These are phyloP conservation scores for Pulveroboletus sp. DNA, from an alignment of 768 basidiomycete species.

Conservation along the genomic window DNA sequence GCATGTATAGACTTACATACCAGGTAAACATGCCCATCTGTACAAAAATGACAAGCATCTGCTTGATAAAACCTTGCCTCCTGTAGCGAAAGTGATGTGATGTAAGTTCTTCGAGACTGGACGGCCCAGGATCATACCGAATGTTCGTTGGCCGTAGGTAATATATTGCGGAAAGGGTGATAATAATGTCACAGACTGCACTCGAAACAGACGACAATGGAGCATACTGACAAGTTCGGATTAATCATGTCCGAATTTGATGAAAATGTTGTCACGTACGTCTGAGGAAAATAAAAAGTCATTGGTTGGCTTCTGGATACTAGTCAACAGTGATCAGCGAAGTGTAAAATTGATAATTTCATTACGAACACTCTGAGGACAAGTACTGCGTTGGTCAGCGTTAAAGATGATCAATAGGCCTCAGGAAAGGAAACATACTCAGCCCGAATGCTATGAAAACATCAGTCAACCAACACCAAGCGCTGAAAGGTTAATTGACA, in stretches of 20 bases:
- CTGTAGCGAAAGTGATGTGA: not conserved
- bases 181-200: constrained; percentile 7
- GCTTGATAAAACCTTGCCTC: constrained; percentile 5
- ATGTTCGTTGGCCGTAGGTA: constrained; percentile 10
- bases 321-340: not conserved
- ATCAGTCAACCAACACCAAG: not conserved
- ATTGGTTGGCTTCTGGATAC: constrained; percentile 2
- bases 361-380: constrained; percentile 2
- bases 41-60: constrained; percentile 7
- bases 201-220: not conserved
- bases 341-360: not conserved
- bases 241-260: not conserved
- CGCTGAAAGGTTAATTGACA: not conserved
- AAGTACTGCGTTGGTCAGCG: not conserved
- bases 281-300: not conserved
- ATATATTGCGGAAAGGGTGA: constrained; percentile 8
- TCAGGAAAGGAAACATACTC: constrained; percentile 1
- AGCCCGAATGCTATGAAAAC: constrained; percentile 7
- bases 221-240: not conserved
- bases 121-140: not conserved
- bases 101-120: not conserved
- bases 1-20: constrained; percentile 7
- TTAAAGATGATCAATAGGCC: not conserved
- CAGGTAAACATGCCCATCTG: constrained; percentile 16
- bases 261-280: not conserved